phyloP scores from a whole-genome alignment of 2,329 filamentous ascomycete genomes.

The Xylaria sp. region DNA sequence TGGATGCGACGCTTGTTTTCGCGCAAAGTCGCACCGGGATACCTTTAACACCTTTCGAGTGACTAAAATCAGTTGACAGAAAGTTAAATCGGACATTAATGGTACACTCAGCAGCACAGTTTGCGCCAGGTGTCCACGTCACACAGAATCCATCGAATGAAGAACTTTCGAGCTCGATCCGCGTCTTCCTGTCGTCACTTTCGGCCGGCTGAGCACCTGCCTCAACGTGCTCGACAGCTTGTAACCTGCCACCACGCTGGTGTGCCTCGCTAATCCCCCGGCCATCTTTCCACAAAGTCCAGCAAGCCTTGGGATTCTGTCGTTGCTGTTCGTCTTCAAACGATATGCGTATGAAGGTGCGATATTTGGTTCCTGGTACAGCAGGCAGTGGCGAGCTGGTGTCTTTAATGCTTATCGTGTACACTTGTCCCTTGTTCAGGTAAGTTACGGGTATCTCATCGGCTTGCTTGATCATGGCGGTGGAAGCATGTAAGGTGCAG shows the following conservation, averaged over 20 bases:
- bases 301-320: slow-evolving; percentile 79
- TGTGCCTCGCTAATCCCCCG: slow-evolving; percentile 95
- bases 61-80: slow-evolving; percentile 96
- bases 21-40: slow-evolving; percentile 92
- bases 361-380: slow-evolving; percentile 71
- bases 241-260: slow-evolving; percentile 86
- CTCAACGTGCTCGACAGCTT: slow-evolving; percentile 93
- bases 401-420: slow-evolving; percentile 84
- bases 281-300: slow-evolving; percentile 94
- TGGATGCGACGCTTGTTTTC: slow-evolving; percentile 74
- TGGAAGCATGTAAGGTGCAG: slow-evolving; percentile 88
- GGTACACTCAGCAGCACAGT: slow-evolving; percentile 75
- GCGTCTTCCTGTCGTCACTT: slow-evolving; percentile 68
- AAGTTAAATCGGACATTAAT: slow-evolving; percentile 98
- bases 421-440: slow-evolving; percentile 95
- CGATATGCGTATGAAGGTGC: slow-evolving; percentile 92
- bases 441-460: slow-evolving; percentile 98
- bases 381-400: slow-evolving; percentile 67
- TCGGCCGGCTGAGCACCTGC: slow-evolving; percentile 60
- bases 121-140: slow-evolving; percentile 78
- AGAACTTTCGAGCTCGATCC: slow-evolving; percentile 73
- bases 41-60: slow-evolving; percentile 97
- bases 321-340: slow-evolving; percentile 97
- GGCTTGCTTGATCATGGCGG: slow-evolving; percentile 89
- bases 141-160: slow-evolving; percentile 96